A percentile compares a stretch with the other conserved stretches of the same genome.
Evolutionary conservation across 345 rosid species (phyloP).

Genomic region (Salix exigua): DNA sequence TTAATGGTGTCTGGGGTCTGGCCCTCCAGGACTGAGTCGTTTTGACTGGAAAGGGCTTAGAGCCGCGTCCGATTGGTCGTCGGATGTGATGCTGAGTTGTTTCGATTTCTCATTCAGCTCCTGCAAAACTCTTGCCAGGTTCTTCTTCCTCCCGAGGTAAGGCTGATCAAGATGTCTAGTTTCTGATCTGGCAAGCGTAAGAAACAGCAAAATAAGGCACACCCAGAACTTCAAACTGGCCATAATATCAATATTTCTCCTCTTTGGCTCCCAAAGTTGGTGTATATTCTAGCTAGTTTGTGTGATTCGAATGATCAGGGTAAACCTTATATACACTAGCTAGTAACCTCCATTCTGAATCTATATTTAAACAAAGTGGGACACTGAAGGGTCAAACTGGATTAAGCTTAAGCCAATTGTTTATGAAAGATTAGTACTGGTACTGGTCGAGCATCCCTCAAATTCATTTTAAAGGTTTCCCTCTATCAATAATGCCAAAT

Average conservation of each 20-base stretch:
- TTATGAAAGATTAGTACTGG: neutral
- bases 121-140: neutral
- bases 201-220: constrained; percentile 18
- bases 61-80: neutral
- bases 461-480: neutral
- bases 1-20: constrained; percentile 42
- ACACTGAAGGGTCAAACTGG: neutral
- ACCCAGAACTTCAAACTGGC: constrained; percentile 23
- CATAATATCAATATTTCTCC: constrained; percentile 5
- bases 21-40: constrained; percentile 37
- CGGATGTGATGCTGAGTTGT: neutral
- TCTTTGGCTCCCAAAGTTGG: neutral
- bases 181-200: constrained; percentile 13
- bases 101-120: constrained; percentile 12
- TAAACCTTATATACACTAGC: neutral
- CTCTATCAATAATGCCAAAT: neutral
- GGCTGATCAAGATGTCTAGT: constrained; percentile 12
- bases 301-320: neutral
- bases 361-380: neutral
- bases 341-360: neutral
- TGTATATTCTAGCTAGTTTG: neutral
- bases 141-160: constrained; percentile 6
- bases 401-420: neutral
- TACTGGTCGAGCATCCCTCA: neutral
- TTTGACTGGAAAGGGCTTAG: constrained; percentile 11